Percentiles rank a stretch among this genome's conserved stretches.
Evolutionary conservation across 2,329 filamentous ascomycete genomes (phyloP).

Genomic region (Tolypocladium pustulatum): DNA sequence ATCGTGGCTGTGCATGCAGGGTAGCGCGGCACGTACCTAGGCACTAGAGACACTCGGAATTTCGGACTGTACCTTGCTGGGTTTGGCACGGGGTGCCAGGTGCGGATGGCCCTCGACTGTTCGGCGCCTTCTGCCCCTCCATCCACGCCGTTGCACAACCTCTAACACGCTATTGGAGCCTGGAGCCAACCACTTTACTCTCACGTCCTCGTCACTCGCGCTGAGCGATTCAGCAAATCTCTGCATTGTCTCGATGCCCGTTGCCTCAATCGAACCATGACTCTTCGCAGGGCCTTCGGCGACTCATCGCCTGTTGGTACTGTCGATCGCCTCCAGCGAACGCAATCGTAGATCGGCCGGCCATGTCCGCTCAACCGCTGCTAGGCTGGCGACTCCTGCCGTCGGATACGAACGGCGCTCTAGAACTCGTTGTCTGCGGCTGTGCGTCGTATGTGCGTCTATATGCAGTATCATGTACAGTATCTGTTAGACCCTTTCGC

Average conservation of each 20-base stretch:
- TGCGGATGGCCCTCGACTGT: background rate
- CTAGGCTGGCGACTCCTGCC: background rate
- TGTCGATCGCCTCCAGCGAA: background rate
- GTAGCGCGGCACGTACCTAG: background rate
- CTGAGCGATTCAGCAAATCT: background rate
- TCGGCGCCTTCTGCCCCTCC: background rate
- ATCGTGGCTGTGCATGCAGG: background rate
- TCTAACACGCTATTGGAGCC: slow-evolving; percentile 1
- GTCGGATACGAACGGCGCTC: background rate
- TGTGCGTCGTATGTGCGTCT: background rate
- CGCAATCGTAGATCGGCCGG: background rate
- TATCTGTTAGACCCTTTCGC: background rate
- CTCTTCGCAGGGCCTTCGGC: background rate
- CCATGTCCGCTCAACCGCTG: background rate
- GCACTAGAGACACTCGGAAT: background rate
- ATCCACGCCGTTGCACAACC: background rate
- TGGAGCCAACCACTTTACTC: background rate
- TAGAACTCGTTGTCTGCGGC: background rate
- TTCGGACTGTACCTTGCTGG: background rate
- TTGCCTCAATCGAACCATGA: background rate
- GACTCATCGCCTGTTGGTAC: background rate
- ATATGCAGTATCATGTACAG: background rate
- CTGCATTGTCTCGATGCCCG: background rate
- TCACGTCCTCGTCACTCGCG: background rate
- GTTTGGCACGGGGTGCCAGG: background rate